These are phyloP conservation scores for Agroathelia rolfsii DNA, from an alignment of 1,284 basidiomycete species.

Conservation along the genomic window DNA sequence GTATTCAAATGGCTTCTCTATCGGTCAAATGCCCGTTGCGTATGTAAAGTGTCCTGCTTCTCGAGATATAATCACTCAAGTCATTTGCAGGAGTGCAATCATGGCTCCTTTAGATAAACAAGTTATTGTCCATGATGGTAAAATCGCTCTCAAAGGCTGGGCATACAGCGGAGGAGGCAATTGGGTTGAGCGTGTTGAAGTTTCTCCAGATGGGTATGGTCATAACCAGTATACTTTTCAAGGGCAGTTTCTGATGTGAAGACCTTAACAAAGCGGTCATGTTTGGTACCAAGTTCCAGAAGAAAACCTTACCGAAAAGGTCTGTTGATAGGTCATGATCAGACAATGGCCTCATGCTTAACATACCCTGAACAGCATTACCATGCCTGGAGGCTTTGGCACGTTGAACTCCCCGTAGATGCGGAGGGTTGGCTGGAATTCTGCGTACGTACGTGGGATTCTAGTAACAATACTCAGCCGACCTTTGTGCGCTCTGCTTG, in stretches of 20 bases:
- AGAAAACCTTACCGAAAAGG: conserved; percentile 42
- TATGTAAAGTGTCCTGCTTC: conserved; percentile 20
- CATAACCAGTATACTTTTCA: background rate
- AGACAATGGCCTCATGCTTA: background rate
- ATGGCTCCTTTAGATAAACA: conserved; percentile 35
- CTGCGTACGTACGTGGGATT: conserved; percentile 50
- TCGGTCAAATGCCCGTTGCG: conserved; percentile 50
- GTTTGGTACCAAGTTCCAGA: conserved; percentile 39
- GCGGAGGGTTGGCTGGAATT: conserved; percentile 51
- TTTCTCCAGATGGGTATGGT: conserved; percentile 40
- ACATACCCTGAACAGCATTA: conserved; percentile 29
- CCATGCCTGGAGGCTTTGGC: conserved; percentile 46
- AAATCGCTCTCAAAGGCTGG: conserved; percentile 38
- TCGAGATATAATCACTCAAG: background rate
- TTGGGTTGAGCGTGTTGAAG: conserved; percentile 47
- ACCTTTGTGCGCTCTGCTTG: conserved; percentile 45
- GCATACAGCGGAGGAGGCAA: conserved; percentile 46
- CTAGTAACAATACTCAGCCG: conserved; percentile 48
- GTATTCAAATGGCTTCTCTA: conserved; percentile 43
- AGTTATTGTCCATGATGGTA: conserved; percentile 39
- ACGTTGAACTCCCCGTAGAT: conserved; percentile 39
- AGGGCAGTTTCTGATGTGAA: background rate
- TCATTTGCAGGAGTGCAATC: conserved; percentile 35
- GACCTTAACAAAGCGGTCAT: conserved; percentile 26
- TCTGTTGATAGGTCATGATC: conserved; percentile 11